Percentiles rank a stretch among this genome's conserved stretches.
Conservation (phyloP, 805 yeast species). For the Candida andamanensis region DNA sequence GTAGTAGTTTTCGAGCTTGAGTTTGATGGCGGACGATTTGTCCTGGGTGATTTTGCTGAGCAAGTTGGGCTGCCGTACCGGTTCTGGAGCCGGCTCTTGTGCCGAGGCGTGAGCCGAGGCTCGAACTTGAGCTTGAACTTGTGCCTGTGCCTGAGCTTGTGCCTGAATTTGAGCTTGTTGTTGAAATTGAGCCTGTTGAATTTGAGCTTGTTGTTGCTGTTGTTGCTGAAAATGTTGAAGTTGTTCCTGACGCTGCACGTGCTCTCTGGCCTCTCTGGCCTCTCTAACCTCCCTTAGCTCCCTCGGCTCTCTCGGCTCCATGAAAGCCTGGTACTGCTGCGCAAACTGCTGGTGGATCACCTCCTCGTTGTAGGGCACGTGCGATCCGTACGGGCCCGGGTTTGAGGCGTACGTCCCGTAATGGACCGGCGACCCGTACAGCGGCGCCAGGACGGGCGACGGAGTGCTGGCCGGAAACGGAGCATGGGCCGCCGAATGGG, state of each 20-base stretch:
- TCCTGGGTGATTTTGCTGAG: slow-evolving; percentile 74
- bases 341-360: slow-evolving; percentile 13
- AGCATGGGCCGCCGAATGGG: no score
- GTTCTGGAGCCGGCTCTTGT: slow-evolving; percentile 26
- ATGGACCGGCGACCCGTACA: background rate
- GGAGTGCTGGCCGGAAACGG: slow-evolving; percentile 9
- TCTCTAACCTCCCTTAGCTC: slow-evolving; percentile 6
- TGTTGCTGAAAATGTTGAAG: slow-evolving; percentile 2
- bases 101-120: background rate
- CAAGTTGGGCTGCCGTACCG: slow-evolving; percentile 76
- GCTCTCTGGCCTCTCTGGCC: slow-evolving; percentile 9
- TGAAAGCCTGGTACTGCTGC: slow-evolving; percentile 4
- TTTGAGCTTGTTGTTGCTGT: slow-evolving; percentile 3
- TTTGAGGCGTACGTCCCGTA: slow-evolving; percentile 1
- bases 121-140: slow-evolving; percentile 1
- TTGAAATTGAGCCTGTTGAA: slow-evolving; percentile 2
- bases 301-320: slow-evolving; percentile 4
- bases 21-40: slow-evolving; percentile 75
- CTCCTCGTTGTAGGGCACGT: slow-evolving; percentile 11
- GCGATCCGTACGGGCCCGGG: slow-evolving; percentile 1
- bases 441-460: slow-evolving; percentile 2
- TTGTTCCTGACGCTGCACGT: slow-evolving; percentile 8
- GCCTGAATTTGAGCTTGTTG: slow-evolving; percentile 2
- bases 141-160: slow-evolving; percentile 3
- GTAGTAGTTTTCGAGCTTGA: slow-evolving; percentile 78